phyloP scores from a whole-genome alignment of 2,329 filamentous ascomycete species.

The Sarocladiaceae sp. region DNA sequence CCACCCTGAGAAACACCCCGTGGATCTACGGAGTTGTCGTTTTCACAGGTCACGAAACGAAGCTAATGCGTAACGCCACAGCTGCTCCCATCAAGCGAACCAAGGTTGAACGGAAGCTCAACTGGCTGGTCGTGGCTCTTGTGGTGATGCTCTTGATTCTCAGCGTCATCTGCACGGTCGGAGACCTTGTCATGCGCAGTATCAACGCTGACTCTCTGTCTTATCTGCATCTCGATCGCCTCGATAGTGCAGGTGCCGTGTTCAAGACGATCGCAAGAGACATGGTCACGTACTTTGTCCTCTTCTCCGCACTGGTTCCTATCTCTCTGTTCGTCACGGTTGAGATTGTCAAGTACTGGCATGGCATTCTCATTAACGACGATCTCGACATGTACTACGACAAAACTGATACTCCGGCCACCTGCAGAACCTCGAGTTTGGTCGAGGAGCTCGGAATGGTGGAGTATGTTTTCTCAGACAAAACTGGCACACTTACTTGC shows the following conservation, averaged over 20 bases:
- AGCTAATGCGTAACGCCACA: conserved; percentile 97
- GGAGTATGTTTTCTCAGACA: conserved; percentile 97
- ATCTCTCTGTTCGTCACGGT: conserved; percentile 98
- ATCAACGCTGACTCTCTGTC: conserved; percentile 53
- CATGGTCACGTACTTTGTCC: conserved; percentile 96
- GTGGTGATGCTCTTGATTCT: conserved; percentile 77
- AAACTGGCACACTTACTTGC: conserved; percentile 94
- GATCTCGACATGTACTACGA: conserved; percentile 96
- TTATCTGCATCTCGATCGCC: conserved; percentile 64
- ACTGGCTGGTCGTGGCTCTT: conserved; percentile 85
- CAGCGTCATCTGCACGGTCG: conserved; percentile 84
- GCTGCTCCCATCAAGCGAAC: conserved; percentile 97
- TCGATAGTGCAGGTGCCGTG: conserved; percentile 47
- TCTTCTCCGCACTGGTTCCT: conserved; percentile 93
- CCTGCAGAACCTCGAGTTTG: conserved; percentile 90
- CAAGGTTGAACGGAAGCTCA: conserved; percentile 89
- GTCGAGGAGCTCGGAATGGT: conserved; percentile 98
- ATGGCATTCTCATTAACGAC: conserved; percentile 94
- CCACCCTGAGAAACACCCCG: conserved; percentile 89
- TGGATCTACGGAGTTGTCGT: conserved; percentile 97
- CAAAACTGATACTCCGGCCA: conserved; percentile 88
- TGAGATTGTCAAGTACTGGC: conserved; percentile 96
- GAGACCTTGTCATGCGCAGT: conserved; percentile 75
- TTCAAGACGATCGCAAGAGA: conserved; percentile 83
- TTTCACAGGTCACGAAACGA: conserved; percentile 90